A percentile compares a stretch with the other conserved stretches of the same genome.
These are phyloP conservation scores for Meripilus lineatus DNA, from an alignment of 1,284 basidiomycete species.

Conservation along the genomic window DNA sequence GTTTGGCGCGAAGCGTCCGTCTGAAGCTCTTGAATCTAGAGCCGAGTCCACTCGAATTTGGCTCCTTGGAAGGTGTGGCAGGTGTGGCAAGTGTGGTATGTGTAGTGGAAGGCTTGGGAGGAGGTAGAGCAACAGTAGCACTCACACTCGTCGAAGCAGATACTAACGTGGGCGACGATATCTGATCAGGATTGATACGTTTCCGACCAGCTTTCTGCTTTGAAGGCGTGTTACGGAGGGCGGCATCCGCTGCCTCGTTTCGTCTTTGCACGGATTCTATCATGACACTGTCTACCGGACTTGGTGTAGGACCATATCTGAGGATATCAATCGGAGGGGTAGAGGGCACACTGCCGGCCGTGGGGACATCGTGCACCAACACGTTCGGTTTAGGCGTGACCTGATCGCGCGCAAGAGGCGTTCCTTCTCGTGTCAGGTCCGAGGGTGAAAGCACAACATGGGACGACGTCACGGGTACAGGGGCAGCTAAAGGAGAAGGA, in stretches of 20 bases:
- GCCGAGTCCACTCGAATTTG: slow-evolving; percentile 25
- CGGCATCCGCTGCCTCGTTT: slow-evolving; percentile 64
- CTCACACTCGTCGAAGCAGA: slow-evolving; percentile 72
- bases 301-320: slow-evolving; percentile 24
- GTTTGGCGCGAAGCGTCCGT: slow-evolving; percentile 65
- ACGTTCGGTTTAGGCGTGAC: too few species aligned
- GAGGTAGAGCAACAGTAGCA: slow-evolving; percentile 64
- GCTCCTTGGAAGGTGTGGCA: slow-evolving; percentile 10
- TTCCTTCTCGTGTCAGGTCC: background rate
- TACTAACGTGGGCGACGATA: slow-evolving; percentile 67
- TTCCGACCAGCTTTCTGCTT: slow-evolving; percentile 45
- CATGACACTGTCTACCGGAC: slow-evolving; percentile 12
- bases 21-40: slow-evolving; percentile 65
- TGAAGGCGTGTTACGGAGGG: slow-evolving; percentile 57
- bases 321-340: slow-evolving; percentile 34
- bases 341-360: slow-evolving; percentile 3
- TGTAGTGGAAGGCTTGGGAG: slow-evolving; percentile 33
- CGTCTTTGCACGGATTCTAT: slow-evolving; percentile 68
- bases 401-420: background rate
- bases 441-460: background rate
- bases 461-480: background rate
- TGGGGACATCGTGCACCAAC: too few species aligned
- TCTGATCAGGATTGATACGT: slow-evolving; percentile 64
- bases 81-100: slow-evolving; percentile 12
- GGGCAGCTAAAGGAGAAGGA: background rate